phyloP scores from a whole-genome alignment of 2,329 filamentous ascomycete genomes.

The Apiospora sp. region DNA sequence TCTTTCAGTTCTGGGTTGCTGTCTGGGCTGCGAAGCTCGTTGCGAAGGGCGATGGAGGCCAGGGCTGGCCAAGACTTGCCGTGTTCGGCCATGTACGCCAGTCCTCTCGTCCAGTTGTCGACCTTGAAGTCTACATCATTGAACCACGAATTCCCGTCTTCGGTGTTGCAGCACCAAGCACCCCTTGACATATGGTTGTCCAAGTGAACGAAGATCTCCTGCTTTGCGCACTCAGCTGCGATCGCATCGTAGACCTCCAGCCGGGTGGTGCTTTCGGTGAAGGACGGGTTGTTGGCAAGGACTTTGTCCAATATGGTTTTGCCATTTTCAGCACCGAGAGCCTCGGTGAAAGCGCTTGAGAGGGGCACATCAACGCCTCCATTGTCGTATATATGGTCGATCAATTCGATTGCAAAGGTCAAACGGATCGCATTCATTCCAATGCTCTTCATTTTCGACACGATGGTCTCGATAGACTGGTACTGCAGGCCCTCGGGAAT shows the following conservation, averaged over 20 bases:
- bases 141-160: constrained; percentile 68
- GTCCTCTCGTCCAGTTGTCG: constrained; percentile 66
- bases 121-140: constrained; percentile 66
- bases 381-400: constrained; percentile 64
- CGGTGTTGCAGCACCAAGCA: constrained; percentile 63
- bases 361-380: constrained; percentile 55
- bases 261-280: constrained; percentile 58
- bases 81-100: constrained; percentile 67
- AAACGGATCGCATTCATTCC: constrained; percentile 71
- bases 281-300: constrained; percentile 63
- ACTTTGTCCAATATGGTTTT: constrained; percentile 57
- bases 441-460: constrained; percentile 62
- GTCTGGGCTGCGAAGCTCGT: constrained; percentile 58
- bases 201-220: constrained; percentile 64
- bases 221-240: constrained; percentile 62
- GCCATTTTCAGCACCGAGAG: constrained; percentile 59
- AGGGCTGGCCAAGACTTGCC: constrained; percentile 57
- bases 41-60: constrained; percentile 60
- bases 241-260: constrained; percentile 66
- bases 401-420: constrained; percentile 70
- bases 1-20: constrained; percentile 43
- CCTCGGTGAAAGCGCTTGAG: constrained; percentile 52
- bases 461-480: constrained; percentile 62
- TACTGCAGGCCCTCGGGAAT: constrained; percentile 71
- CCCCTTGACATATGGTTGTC: constrained; percentile 69